These are phyloP conservation scores for Plenodomus lindquistii DNA, from an alignment of 2,329 filamentous ascomycete genomes.

Conservation along the genomic window DNA sequence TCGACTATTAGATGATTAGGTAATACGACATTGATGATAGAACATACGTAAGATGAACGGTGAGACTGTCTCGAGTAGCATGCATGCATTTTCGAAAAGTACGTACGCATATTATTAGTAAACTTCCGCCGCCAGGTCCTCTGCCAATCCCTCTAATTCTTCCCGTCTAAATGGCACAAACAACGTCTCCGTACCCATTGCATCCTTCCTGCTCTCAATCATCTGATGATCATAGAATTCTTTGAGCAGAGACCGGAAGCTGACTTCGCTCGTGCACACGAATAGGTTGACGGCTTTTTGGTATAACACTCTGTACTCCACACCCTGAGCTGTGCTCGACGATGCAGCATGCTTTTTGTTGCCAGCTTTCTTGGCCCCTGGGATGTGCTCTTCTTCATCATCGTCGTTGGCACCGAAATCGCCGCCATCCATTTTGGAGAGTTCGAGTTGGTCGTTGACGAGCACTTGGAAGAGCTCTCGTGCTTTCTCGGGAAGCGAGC, in stretches of 20 bases:
- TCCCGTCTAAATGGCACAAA: constrained; percentile 84
- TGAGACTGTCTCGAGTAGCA: background rate
- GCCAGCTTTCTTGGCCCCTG: constrained; percentile 29
- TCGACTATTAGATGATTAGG: no score
- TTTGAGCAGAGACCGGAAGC: constrained; percentile 89
- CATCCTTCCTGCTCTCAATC: constrained; percentile 86
- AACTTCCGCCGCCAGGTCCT: constrained; percentile 61
- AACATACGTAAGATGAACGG: background rate
- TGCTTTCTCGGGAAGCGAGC: constrained; percentile 89
- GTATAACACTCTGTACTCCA: constrained; percentile 90
- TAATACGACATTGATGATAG: background rate
- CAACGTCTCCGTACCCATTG: constrained; percentile 80
- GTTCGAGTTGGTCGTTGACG: constrained; percentile 78
- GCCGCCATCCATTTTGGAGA: constrained; percentile 57
- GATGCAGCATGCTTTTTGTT: constrained; percentile 23
- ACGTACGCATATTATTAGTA: background rate
- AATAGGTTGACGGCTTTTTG: constrained; percentile 97
- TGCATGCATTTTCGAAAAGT: background rate
- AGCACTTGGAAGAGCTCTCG: constrained; percentile 83
- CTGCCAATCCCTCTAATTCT: constrained; percentile 86
- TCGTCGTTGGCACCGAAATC: constrained; percentile 31
- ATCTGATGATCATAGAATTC: constrained; percentile 99
- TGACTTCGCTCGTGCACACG: constrained; percentile 95
- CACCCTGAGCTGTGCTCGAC: constrained; percentile 57
- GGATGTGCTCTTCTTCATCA: constrained; percentile 11